Base-by-base conservation (phyloP, 139 green algal genomes). In the Auxenochlorella protothecoides region DNA sequence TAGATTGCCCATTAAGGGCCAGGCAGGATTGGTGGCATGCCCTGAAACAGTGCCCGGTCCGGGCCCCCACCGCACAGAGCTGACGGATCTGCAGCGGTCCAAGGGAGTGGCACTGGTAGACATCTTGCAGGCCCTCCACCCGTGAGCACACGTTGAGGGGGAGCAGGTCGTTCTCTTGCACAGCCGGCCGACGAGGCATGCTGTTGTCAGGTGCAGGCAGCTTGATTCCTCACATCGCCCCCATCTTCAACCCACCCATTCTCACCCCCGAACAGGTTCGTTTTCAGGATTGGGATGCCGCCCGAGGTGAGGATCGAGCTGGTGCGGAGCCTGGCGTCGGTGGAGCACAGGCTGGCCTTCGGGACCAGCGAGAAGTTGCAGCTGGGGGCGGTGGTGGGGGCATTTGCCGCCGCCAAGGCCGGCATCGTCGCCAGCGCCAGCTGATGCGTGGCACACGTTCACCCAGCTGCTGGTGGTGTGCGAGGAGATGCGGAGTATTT, bases 71-170 rank as follows among this genome's bases (percentile, higher is more conserved):
- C 16, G 15, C 51, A 27, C 80, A 87, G 84, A 78, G 55, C 75
- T 92, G 4, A 15, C 63, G 54, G 65, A 81, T 59, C 76, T 95
- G 74, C 91, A 96, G 78, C 67, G 84, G 60, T 69, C 83, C 9
- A 85, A 90, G 54, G 93, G 93, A 5, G 72, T 98, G 8, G 93
- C 93, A 5, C 86, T 98, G 54, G 80, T 89, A 13, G 93, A 98
- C 82, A 89, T 98, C 59, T 77, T 97, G 27, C 84, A 90, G 56
- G 84, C 97, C 78, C 77, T 98, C 68, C 92, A 96, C 70, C 89
- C 87, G 85, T 96, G 70, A 88, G 88, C 78, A 44, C 27, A 44
- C 27, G 27, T 44, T 44, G 27, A 44, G 27, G 27, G 27, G 27
- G 27, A 44, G 27, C 27, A 44, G 27, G 27, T 44, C 27, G 27